A percentile compares a stretch with the other conserved stretches of the same genome.
phyloP scores from a whole-genome alignment of 225 moss, liverwort and hornwort species.

The Antitrichia curtipendula region DNA sequence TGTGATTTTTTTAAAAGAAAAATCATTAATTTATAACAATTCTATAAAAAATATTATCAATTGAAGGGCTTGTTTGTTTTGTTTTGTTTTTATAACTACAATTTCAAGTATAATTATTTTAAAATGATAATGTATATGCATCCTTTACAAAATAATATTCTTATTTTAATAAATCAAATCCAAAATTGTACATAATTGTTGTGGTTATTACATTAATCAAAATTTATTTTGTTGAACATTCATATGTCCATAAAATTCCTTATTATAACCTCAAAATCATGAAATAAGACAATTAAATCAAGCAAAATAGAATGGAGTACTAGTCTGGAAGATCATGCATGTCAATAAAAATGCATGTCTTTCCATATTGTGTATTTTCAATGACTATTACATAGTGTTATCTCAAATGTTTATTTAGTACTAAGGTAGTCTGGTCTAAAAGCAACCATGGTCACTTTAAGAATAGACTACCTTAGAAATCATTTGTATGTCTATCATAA shows the following conservation, averaged over 20 bases:
- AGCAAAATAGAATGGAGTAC: not conserved
- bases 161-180: no score
- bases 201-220: no score
- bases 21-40: no score
- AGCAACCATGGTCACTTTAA: no score
- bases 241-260: not conserved
- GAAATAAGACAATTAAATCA: not conserved
- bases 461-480: no score
- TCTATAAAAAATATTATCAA: no score
- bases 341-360: not conserved
- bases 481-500: not conserved
- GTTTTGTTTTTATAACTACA: no score
- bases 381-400: not conserved
- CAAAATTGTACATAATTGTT: not conserved
- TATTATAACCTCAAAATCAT: rapidly evolving
- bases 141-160: not conserved
- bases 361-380: no score
- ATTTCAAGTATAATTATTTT: not conserved
- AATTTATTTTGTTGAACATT: not conserved
- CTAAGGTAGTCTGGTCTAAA: no score
- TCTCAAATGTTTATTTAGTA: no score
- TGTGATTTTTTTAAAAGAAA: not conserved
- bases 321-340: not conserved
- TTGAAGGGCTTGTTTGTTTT: no score
- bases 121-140: not conserved